Conservation (phyloP, 805 yeast genomes). For the Maudiozyma turicensis region DNA sequence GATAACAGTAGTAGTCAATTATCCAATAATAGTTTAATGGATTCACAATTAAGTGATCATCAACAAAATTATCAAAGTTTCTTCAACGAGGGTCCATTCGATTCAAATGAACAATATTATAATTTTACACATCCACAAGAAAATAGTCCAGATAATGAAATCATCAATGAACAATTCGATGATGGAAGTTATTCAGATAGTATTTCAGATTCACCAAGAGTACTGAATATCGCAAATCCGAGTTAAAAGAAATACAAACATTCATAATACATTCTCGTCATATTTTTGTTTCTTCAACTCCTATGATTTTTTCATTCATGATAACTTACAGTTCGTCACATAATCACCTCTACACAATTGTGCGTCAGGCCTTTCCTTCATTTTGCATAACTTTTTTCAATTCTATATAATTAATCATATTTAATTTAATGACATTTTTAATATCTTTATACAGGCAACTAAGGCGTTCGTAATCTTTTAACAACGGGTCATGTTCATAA, state of each 20-base stretch:
- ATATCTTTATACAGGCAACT: too few relatives aligned
- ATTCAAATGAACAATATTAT: neutral
- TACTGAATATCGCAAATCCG: slow-evolving; percentile 2
- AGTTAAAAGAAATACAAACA: neutral
- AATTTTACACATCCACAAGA: slow-evolving; percentile 1
- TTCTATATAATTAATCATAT: too few relatives aligned
- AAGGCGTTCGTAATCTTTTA: too few relatives aligned
- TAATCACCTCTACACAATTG: too few relatives aligned
- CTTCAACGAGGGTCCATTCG: slow-evolving; percentile 1
- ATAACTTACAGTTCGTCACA: too few relatives aligned
- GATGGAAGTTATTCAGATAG: neutral
- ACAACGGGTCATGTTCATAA: too few relatives aligned
- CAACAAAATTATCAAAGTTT: neutral
- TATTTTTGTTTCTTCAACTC: too few relatives aligned
- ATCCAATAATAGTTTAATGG: neutral
- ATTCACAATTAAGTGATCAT: neutral
- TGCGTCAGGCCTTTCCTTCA: too few relatives aligned
- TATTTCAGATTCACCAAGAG: neutral
- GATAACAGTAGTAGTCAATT: neutral
- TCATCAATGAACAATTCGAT: neutral
- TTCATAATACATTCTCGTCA: neutral
- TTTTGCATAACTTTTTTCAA: too few relatives aligned
- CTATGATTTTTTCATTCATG: too few relatives aligned
- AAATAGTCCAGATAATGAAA: neutral
- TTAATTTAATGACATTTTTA: too few relatives aligned